Evolutionary conservation across 2,329 filamentous ascomycete species (phyloP).

Genomic region (Thelonectria olida): DNA sequence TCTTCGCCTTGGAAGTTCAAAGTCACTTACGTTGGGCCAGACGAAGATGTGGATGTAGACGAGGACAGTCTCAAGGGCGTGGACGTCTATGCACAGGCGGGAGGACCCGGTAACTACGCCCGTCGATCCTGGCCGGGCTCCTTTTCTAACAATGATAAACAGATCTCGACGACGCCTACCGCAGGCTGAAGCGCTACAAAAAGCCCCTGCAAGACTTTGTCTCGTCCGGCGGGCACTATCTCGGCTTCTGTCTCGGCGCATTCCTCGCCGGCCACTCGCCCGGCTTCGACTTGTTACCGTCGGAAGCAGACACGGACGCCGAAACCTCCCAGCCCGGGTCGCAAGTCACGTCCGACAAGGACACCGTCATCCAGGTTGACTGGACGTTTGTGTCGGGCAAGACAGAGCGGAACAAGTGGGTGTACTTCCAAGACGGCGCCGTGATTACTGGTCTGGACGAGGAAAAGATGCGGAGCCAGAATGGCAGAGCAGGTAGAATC

Average conservation of each 20-base stretch:
- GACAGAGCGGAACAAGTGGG: constrained; percentile 28
- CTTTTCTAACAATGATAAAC: neutral
- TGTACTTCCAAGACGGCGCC: constrained; percentile 41
- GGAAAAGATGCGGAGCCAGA: neutral
- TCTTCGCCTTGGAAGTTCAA: constrained; percentile 30
- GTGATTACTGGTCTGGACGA: constrained; percentile 28
- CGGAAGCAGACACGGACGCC: constrained; percentile 7
- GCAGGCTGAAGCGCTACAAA: constrained; percentile 20
- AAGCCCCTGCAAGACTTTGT: constrained; percentile 30
- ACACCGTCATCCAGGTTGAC: constrained; percentile 38
- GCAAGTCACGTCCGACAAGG: constrained; percentile 27
- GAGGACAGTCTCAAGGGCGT: constrained; percentile 21
- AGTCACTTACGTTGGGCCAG: constrained; percentile 30
- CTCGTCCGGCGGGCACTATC: constrained; percentile 33
- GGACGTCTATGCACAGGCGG: constrained; percentile 29
- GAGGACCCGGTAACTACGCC: constrained; percentile 22
- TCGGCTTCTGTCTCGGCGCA: constrained; percentile 41
- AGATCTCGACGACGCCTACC: constrained; percentile 32
- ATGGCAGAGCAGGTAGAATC: constrained; percentile 11
- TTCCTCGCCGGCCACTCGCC: constrained; percentile 36
- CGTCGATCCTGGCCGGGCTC: too few species aligned
- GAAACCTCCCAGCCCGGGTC: constrained; percentile 22
- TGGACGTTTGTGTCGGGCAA: constrained; percentile 34
- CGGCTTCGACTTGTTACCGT: constrained; percentile 33
- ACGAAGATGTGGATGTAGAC: constrained; percentile 24